phyloP scores from a whole-genome alignment of 768 basidiomycete species.

The Russula compacta region DNA sequence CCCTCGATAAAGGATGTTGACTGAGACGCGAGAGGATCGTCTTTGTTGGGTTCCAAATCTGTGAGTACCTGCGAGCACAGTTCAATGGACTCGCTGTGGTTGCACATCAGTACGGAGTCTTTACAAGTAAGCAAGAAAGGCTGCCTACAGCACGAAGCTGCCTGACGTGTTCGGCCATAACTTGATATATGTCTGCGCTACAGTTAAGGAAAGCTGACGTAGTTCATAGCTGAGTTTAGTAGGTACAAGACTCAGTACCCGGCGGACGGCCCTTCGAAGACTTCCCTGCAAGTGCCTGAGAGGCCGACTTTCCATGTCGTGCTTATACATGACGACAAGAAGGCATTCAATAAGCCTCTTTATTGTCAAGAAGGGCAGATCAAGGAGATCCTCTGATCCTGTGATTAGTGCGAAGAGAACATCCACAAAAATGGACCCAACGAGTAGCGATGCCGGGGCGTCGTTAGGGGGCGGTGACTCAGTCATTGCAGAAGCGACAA shows the following conservation, averaged over 20 bases:
- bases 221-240: slow-evolving; percentile 56
- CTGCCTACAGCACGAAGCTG: slow-evolving; percentile 42
- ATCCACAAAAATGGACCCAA: slow-evolving; percentile 61
- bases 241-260: slow-evolving; percentile 42
- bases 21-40: slow-evolving; percentile 51
- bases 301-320: slow-evolving; percentile 51
- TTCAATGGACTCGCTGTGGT: slow-evolving; percentile 44
- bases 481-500: slow-evolving; percentile 41
- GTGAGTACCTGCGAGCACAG: slow-evolving; percentile 39
- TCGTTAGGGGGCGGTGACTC: slow-evolving; percentile 34
- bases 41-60: slow-evolving; percentile 39
- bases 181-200: slow-evolving; percentile 53
- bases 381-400: slow-evolving; percentile 35
- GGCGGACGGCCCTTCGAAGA: slow-evolving; percentile 44
- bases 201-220: slow-evolving; percentile 54
- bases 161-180: slow-evolving; percentile 47
- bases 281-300: slow-evolving; percentile 46
- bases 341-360: slow-evolving; percentile 57
- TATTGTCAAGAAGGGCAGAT: slow-evolving; percentile 45
- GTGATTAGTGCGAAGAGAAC: slow-evolving; percentile 44
- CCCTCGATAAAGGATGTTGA: slow-evolving; percentile 42
- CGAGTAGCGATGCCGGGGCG: slow-evolving; percentile 35
- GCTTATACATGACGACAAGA: slow-evolving; percentile 62
- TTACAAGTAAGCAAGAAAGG: neutral
- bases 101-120: neutral